Evolutionary conservation across 2,329 filamentous ascomycete genomes (phyloP), one percentile per base, ranked within the genome.

Genomic region (Fusarium hostae): DNA sequence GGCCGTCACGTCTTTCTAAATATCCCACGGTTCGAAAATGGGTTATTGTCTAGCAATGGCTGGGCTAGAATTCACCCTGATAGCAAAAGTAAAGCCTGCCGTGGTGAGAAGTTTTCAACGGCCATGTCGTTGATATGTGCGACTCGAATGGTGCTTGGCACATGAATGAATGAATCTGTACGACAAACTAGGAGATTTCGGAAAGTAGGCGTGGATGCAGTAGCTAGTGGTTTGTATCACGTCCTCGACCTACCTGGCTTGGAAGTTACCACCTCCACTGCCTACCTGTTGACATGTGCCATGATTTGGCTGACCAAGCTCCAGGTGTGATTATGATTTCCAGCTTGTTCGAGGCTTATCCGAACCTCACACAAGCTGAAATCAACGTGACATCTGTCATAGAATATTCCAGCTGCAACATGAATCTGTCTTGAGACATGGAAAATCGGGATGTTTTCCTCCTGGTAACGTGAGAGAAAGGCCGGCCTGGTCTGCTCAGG

Each of bases 291-390:
- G 60, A 47, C 69, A 72, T 72, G 69, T 72, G 69, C 52, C 44
- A 50, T 66, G 32, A 39, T 66, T 55, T 58, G 34, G 52, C 69
- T 72, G 65, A 57, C 60, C 69, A 70, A 70, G 55, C 32, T 54
- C 34, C 44, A 47, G 22, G 28, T 28, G 20, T 48, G 45, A 39
- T 40, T 64, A 32, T n/a, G 41, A 47, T 43, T 24, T 22, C 20
- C 52, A 54, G 41, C 35, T 41, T 61, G 24, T 57, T 56, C 40
- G 37, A 45, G 13, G 35, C 20, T 43, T 26, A 32, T 37, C 48
- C 16, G 9, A 51, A 35, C 24, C 22, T 26, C 34, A 37, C 43
- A 24, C 44, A 56, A 40, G 48, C 34, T 32, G 18, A 44, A 37
- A 26, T n/a, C 20, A 67, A 50, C 24, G n/a, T 32, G 39, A 22